Conservation (phyloP, 306 rosid genomes). For the Acmispon strigosus region DNA sequence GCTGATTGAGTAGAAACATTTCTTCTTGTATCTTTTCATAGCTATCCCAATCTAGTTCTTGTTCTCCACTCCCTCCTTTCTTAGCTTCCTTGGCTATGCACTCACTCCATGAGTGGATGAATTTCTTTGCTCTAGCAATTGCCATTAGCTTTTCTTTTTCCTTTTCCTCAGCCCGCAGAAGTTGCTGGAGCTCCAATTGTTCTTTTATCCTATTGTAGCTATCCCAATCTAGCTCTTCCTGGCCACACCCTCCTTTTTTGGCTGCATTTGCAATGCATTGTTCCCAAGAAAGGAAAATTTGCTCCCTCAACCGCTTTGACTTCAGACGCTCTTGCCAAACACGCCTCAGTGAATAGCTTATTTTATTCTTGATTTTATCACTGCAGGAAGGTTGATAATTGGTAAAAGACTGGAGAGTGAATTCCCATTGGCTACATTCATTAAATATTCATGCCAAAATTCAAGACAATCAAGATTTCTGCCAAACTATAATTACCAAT, state of each 20-base stretch:
- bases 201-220: constrained; percentile 31
- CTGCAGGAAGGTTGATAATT: constrained; percentile 36
- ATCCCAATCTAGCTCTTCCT: constrained; percentile 55
- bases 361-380: constrained; percentile 58
- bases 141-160: constrained; percentile 24
- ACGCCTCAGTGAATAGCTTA: constrained; percentile 47
- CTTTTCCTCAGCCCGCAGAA: constrained; percentile 29
- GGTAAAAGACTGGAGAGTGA: not conserved
- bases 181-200: constrained; percentile 19
- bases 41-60: constrained; percentile 73
- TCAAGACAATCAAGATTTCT: not conserved
- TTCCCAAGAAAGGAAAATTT: constrained; percentile 44
- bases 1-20: constrained; percentile 29
- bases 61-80: constrained; percentile 56
- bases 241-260: constrained; percentile 53
- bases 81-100: constrained; percentile 67
- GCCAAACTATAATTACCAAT: not conserved
- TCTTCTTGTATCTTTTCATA: constrained; percentile 51
- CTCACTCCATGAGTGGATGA: constrained; percentile 23
- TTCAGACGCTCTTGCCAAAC: constrained; percentile 63
- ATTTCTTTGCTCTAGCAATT: constrained; percentile 28
- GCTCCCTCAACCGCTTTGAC: constrained; percentile 37
- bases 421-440: not conserved
- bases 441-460: constrained; percentile 5
- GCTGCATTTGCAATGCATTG: constrained; percentile 65